Evolutionary conservation across 495 filamentous ascomycete genomes (phyloP), one percentile per base, ranked within the genome.

Genomic region (Friedmanniomyces simplex): DNA sequence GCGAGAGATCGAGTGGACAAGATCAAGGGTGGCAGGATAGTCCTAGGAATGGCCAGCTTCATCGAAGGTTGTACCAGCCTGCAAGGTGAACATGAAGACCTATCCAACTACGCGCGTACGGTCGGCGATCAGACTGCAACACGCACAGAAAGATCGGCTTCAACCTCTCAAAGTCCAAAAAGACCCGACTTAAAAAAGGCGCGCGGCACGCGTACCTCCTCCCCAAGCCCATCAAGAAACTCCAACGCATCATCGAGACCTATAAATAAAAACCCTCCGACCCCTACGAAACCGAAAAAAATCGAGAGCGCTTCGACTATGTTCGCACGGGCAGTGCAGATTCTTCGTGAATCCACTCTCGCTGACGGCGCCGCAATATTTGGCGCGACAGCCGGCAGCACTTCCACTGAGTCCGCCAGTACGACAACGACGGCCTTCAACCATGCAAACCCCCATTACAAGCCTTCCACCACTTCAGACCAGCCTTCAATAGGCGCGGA

Each of bases 1-100:
- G 65, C 67, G 12, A 59, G 68, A 24, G 48, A 59, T 48, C 57
- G 57, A 8, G 57, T 53, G 5, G 57, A 59, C 20, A 28, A 42
- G 14, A 36, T 49, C 46, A 57, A 50, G 39, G 57, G 49, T 26
- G 50, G 32, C 11, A 2, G 30, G 2, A 51, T 58, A 1, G 47
- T 58, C 14, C 55, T 34, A 16, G 54, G 54, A 3, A 57, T 57
- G 54, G 54, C 54, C 1, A 30, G 42, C 4, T 57, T 57, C 32
- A 49, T 57, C 6, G 54, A 57, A 37, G 54, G 43, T 24, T 57
- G 54, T 43, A 25, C 43, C 3, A 43, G 39, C 18, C 14, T 43
- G 4, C 5, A 43, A n/a, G 39, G 39, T 43, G 5, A 13, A 2
- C 39, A 43, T 5, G 18, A 16, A 2, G 39, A 20, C 39, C 2